Evolutionary conservation across 257 asterid species (phyloP).

Genomic region (Ocimum tenuiflorum): DNA sequence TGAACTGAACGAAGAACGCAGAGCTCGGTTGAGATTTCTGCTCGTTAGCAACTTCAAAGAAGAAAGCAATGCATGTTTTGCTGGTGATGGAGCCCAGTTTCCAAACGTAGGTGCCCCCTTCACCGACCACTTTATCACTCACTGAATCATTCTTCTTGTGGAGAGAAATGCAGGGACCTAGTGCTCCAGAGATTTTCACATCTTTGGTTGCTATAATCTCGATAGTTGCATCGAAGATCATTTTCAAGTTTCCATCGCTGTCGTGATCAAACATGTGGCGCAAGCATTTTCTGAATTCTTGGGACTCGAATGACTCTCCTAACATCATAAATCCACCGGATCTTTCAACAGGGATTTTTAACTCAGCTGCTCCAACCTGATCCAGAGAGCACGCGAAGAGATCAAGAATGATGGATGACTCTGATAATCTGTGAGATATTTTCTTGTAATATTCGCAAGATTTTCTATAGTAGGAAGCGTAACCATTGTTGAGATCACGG

Average conservation of each 20-base stretch:
- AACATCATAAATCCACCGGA: slow-evolving; percentile 88
- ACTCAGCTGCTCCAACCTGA: slow-evolving; percentile 94
- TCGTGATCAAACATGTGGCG: slow-evolving; percentile 55
- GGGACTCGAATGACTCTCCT: slow-evolving; percentile 76
- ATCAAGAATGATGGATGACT: slow-evolving; percentile 77
- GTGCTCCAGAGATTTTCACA: slow-evolving; percentile 79
- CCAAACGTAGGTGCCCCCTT: slow-evolving; percentile 81
- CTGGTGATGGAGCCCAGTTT: slow-evolving; percentile 59
- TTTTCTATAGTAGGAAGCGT: slow-evolving; percentile 43
- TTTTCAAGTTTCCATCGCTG: slow-evolving; percentile 49
- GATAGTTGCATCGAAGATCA: slow-evolving; percentile 80
- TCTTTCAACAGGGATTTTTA: slow-evolving; percentile 56
- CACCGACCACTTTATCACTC: slow-evolving; percentile 55
- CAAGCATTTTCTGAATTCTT: slow-evolving; percentile 70
- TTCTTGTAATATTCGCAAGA: slow-evolving; percentile 58
- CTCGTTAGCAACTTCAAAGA: slow-evolving; percentile 62
- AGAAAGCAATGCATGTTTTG: slow-evolving; percentile 79
- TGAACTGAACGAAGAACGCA: slow-evolving; percentile 76
- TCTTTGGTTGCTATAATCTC: slow-evolving; percentile 74
- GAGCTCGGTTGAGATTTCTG: slow-evolving; percentile 62
- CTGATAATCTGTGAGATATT: slow-evolving; percentile 62
- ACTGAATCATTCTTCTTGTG: slow-evolving; percentile 53
- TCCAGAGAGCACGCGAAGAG: slow-evolving; percentile 94
- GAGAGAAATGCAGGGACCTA: slow-evolving; percentile 74
- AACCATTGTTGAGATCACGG: slow-evolving; percentile 55